phyloP scores from a whole-genome alignment of 176 grass and related monocot genomes.

The Carex kokanica region DNA sequence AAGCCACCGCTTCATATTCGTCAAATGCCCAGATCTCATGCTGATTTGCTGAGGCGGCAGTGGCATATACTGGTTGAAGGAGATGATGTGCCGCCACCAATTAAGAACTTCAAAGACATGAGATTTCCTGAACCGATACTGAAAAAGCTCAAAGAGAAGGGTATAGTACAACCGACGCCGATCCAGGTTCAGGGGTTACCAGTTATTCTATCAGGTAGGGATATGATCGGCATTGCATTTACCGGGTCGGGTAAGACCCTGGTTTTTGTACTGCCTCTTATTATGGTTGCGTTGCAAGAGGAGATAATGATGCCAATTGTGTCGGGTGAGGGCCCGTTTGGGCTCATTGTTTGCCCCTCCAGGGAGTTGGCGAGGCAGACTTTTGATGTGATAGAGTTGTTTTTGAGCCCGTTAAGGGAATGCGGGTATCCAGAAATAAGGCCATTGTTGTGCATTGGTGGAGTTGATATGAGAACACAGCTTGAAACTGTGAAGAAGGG shows the following conservation, averaged over 20 bases:
- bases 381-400: conserved; percentile 69
- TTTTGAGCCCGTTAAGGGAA: conserved; percentile 42
- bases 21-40: conserved; percentile 36
- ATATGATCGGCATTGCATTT: conserved; percentile 94
- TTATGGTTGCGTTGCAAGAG: conserved; percentile 85
- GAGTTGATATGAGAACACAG: conserved; percentile 74
- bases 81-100: conserved; percentile 64
- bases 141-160: conserved; percentile 58
- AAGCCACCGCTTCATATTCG: conserved; percentile 58
- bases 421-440: conserved; percentile 72
- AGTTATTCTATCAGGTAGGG: conserved; percentile 63
- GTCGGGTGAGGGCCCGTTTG: conserved; percentile 78
- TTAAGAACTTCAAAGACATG: conserved; percentile 64
- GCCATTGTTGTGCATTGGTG: conserved; percentile 80
- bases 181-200: conserved; percentile 94
- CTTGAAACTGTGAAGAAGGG: conserved; percentile 82
- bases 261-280: conserved; percentile 74
- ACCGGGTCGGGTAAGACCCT: conserved; percentile 85
- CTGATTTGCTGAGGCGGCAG: conserved; percentile 53
- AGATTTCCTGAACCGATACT: conserved; percentile 70
- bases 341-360: conserved; percentile 76
- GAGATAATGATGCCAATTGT: conserved; percentile 77
- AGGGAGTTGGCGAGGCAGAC: conserved; percentile 92
- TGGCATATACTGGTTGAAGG: conserved; percentile 91
- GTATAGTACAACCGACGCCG: conserved; percentile 78